Base-by-base conservation (phyloP, 2,329 filamentous ascomycete genomes). In the Akanthomyces lecanii region DNA sequence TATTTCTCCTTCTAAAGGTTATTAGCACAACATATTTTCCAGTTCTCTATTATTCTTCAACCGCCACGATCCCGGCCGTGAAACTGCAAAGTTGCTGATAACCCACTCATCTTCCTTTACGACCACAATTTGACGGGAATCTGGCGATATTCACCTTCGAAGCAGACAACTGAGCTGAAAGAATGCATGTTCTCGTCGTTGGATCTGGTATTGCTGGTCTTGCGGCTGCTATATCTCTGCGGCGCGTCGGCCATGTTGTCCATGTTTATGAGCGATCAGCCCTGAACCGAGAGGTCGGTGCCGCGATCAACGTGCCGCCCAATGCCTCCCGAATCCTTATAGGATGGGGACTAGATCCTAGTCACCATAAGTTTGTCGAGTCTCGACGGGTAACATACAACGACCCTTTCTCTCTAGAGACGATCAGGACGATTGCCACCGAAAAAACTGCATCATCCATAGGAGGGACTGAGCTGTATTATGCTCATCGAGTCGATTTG, bases 161-260 rank as follows among this genome's bases (percentile, higher is more conserved):
- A 7, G 16, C 40, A 42, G 16, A 42, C 6, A 14, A 14, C 16
- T 14, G 40, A 42, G 16, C 40, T 5, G 45, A 5, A 11, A 47
- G 4, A 14, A 47, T 74, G 30, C 60, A 72, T 51, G 67, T 73
- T 25, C 60, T 72, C 45, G 67, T 77, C 7, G 69, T 74, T 16
- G 75, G 75, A 23, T 75, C 70, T 33, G 75, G 75, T 33, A 75
- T 77, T 42, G 72, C 73, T 14, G 75, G 75, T 23, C 73, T 77
- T 36, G 66, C 70, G 0, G 69, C 74, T 8, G 53, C 30, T 21
- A 25, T 56, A 40, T 40, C n/a, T 6, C 36, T 56, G 6, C 30
- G 53, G 10, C 30, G 53, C 18, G 53, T 16, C 7, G 53, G 53
- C 36, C 53, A 56, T 23, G 21, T 10, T 21, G 53, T 56, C n/a